Conservation (phyloP, 2,329 filamentous ascomycete genomes). For the Pestalotiopsis sp. region DNA sequence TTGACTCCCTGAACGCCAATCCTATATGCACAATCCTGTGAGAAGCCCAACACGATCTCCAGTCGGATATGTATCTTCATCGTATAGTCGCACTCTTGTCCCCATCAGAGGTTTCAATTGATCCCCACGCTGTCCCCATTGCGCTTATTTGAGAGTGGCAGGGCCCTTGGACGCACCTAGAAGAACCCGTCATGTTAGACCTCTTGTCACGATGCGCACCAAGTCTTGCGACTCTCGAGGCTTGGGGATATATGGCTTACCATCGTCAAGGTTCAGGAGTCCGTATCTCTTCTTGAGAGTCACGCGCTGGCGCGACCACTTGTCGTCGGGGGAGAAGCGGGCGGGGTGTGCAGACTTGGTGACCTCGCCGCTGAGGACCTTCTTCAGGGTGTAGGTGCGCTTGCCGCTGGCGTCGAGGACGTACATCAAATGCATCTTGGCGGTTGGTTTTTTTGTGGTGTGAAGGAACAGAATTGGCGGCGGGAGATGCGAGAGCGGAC, state of each 20-base stretch:
- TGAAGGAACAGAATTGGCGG: not conserved
- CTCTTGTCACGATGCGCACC: not conserved
- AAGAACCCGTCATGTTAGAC: no score
- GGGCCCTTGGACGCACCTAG: no score
- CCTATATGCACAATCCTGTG: not conserved
- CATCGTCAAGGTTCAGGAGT: conserved; percentile 81
- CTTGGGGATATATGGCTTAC: conserved; percentile 35
- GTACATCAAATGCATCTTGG: conserved; percentile 72
- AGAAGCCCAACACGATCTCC: not conserved
- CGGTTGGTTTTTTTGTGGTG: not conserved
- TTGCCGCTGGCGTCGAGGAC: conserved; percentile 81
- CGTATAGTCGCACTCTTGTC: not conserved
- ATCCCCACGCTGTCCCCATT: no score
- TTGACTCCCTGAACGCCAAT: conserved; percentile 9
- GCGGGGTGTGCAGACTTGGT: conserved; percentile 97
- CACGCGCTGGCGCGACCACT: conserved; percentile 95
- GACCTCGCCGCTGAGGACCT: conserved; percentile 80
- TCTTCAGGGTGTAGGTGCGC: conserved; percentile 94
- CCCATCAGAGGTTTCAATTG: not conserved
- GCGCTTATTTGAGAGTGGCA: no score
- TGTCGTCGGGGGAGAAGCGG: conserved; percentile 96
- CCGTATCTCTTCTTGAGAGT: conserved; percentile 94
- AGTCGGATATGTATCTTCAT: not conserved
- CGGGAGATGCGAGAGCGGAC: not conserved
- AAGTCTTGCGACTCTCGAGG: not conserved